These are phyloP conservation scores for Phycomyces blakesleeanus DNA, from an alignment of 192 early-diverging fungal species.

Conservation along the genomic window DNA sequence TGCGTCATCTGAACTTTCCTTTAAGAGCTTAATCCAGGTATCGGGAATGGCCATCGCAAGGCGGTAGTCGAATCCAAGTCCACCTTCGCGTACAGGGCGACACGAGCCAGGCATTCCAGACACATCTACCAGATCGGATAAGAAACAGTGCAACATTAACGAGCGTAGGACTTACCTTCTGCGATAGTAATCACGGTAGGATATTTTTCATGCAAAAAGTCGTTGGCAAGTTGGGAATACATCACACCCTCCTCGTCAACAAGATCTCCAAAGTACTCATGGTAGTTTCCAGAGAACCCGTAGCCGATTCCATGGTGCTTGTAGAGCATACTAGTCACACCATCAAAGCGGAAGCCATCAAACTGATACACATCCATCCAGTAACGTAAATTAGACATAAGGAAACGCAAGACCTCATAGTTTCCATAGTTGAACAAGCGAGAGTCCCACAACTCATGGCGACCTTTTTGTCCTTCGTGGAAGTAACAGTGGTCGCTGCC, in stretches of 20 bases:
- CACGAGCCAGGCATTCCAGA: slow-evolving; percentile 98
- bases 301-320: slow-evolving; percentile 91
- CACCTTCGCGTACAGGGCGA: slow-evolving; percentile 80
- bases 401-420: slow-evolving; percentile 89
- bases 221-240: slow-evolving; percentile 91
- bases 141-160: not conserved
- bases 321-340: slow-evolving; percentile 96
- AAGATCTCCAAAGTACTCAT: slow-evolving; percentile 87
- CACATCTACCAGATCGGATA: slow-evolving; percentile 61
- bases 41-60: slow-evolving; percentile 96
- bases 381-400: slow-evolving; percentile 92
- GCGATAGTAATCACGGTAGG: slow-evolving; percentile 84
- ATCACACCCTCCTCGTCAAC: slow-evolving; percentile 83
- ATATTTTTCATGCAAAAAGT: slow-evolving; percentile 78
- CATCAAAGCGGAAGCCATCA: slow-evolving; percentile 98
- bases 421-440: slow-evolving; percentile 94
- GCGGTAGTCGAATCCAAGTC: slow-evolving; percentile 95
- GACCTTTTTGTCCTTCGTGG: slow-evolving; percentile 80
- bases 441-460: slow-evolving; percentile 91
- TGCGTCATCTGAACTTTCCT: slow-evolving; percentile 86
- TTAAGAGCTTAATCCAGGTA: slow-evolving; percentile 99
- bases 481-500: slow-evolving; percentile 96
- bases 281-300: slow-evolving; percentile 89
- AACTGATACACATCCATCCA: slow-evolving; percentile 88
- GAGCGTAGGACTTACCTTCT: slow-evolving; percentile 58